phyloP scores from a whole-genome alignment of 2,329 filamentous ascomycete genomes.

The Colletotrichum cereale region DNA sequence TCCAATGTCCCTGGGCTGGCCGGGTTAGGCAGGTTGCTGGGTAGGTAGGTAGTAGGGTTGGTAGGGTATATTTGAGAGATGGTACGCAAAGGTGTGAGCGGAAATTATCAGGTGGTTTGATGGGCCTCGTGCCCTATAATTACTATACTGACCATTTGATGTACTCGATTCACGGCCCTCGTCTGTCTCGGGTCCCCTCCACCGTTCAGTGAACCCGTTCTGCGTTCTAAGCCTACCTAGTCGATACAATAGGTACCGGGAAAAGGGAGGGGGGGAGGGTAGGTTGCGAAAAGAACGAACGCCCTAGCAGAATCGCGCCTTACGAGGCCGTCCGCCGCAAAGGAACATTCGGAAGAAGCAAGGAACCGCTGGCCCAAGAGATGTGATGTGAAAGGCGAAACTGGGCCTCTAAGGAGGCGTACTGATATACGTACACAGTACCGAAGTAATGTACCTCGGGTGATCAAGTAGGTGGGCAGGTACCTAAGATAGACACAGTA shows the following conservation, averaged over 20 bases:
- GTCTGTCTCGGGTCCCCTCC: not conserved
- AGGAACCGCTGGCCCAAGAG: constrained; percentile 15
- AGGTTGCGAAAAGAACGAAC: constrained; percentile 14
- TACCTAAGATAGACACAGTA: too few relatives aligned
- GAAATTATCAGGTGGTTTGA: not conserved
- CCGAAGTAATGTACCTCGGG: too few relatives aligned
- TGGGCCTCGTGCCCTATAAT: not conserved
- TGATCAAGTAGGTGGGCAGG: too few relatives aligned
- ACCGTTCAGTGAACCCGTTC: not conserved
- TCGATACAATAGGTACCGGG: not conserved
- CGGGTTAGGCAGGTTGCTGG: not conserved
- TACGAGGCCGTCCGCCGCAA: constrained; percentile 11
- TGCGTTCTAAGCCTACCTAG: not conserved
- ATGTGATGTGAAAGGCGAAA: constrained; percentile 10
- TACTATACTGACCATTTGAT: not conserved
- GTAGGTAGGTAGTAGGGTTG: not conserved
- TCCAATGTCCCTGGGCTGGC: not conserved
- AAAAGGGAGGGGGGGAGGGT: not conserved
- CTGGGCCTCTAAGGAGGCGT: not conserved
- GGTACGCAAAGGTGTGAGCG: not conserved
- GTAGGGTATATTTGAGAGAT: not conserved
- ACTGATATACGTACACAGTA: too few relatives aligned
- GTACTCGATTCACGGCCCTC: constrained; percentile 4
- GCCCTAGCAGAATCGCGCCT: constrained; percentile 29
- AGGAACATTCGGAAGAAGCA: constrained; percentile 20